Evolutionary conservation across 2,329 filamentous ascomycete genomes (phyloP), one percentile per base, ranked within the genome.

Genomic region (Xylaria digitata): DNA sequence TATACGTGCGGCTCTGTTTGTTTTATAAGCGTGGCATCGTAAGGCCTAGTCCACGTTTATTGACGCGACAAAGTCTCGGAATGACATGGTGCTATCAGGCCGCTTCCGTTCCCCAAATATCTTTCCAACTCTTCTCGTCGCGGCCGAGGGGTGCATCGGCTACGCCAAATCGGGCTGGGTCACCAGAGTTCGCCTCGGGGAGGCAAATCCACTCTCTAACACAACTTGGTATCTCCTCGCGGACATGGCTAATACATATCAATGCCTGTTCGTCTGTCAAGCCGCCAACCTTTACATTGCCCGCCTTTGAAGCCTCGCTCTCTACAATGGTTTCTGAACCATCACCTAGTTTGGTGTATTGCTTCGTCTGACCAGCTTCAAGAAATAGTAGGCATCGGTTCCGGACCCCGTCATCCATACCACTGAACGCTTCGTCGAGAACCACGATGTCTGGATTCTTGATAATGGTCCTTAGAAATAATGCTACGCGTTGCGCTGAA

Each of bases 201-300:
- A 97, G 82, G 77, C 92, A 94, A 57, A 98, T 84, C 91, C 92
- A 98, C 76, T 96, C 89, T 53, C 93, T 82, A 26, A 97, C 87
- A 71, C 90, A 90, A 56, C 90, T 89, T 0, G 96, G 96, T 9
- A 98, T 92, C 79, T 99, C 96, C 74, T 97, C 94, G 69, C 89
- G 90, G 67, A 95, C 85, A 80, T 99, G 96, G 68, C 93, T 96
- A 66, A 98, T 95, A 70, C 94, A 93, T n/a, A 98, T 86, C 61
- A 99, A 81, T 0, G 94, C 94, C 80, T 98, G 95, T 23, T 87
- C 79, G 0, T 88, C 82, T 1, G 85, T 84, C 63, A 97, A 79
- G 0, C 93, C 93, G 0, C 75, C 75, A 4, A 95, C 80, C 23
- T 79, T 82, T 1, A 88, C 82, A 1, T 77, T 75, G 0, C 82